Percentiles rank a stretch among this genome's conserved stretches.
Conservation (phyloP, 1,139 yeast genomes). For the Lodderomyces beijingensis region DNA sequence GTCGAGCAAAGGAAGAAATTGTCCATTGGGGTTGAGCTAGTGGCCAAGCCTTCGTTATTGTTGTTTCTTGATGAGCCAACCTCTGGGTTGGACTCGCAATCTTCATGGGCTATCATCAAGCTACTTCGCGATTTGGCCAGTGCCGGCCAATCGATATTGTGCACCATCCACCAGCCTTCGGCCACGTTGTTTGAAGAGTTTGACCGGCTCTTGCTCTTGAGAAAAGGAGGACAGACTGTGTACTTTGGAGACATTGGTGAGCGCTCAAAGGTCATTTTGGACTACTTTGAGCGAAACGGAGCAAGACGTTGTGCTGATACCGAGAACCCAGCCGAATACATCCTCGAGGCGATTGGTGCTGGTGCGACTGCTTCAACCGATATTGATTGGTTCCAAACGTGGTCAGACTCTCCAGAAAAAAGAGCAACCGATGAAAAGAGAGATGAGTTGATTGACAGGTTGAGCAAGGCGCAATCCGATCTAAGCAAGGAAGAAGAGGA, state of each 20-base stretch:
- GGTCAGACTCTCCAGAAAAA: constrained; percentile 38
- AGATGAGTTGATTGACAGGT: constrained; percentile 17
- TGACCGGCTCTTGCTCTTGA: constrained; percentile 68
- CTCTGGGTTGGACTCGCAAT: constrained; percentile 87
- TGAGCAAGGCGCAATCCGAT: constrained; percentile 8
- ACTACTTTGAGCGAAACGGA: constrained; percentile 68
- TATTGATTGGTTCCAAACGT: constrained; percentile 44
- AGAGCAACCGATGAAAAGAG: constrained; percentile 16
- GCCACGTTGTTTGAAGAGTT: constrained; percentile 73
- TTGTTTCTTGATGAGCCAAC: constrained; percentile 90
- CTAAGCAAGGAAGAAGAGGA: constrained; percentile 9
- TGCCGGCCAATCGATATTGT: constrained; percentile 78
- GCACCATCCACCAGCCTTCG: constrained; percentile 84
- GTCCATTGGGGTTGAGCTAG: constrained; percentile 78
- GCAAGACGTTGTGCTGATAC: constrained; percentile 50
- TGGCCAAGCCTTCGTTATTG: constrained; percentile 79
- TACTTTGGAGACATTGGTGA: constrained; percentile 78
- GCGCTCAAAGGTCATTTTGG: constrained; percentile 54
- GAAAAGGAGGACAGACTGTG: constrained; percentile 72
- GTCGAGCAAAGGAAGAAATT: constrained; percentile 65
- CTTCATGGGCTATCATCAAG: constrained; percentile 84
- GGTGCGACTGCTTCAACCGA: constrained; percentile 56
- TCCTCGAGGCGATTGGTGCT: constrained; percentile 61
- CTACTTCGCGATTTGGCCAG: constrained; percentile 70
- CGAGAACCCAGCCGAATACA: constrained; percentile 67